A percentile compares a stretch with the other conserved stretches of the same genome.
phyloP scores from a whole-genome alignment of 768 basidiomycete species.

The Suillus tomentosus region DNA sequence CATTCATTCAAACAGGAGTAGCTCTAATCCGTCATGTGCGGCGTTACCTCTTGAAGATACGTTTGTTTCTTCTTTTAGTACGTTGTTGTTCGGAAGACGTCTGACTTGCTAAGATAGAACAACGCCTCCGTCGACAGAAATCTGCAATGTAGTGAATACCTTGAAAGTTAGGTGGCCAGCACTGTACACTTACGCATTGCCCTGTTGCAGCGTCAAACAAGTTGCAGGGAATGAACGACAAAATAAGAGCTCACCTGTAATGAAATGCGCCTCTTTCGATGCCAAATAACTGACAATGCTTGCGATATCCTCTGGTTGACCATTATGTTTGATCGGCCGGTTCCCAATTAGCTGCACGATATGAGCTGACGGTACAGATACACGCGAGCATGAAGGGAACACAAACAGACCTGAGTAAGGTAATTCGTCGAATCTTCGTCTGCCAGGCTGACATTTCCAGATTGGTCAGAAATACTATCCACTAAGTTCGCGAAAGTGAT shows the following conservation, averaged over 20 bases:
- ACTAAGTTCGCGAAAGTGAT: not conserved
- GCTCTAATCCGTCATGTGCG: not conserved
- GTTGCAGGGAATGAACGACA: not conserved
- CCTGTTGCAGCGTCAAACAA: conserved; percentile 2
- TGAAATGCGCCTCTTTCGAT: conserved; percentile 28
- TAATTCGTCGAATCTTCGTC: conserved; percentile 6
- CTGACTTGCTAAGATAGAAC: not conserved
- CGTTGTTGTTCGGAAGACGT: not conserved
- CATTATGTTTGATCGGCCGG: conserved; percentile 9
- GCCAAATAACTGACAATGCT: conserved; percentile 29
- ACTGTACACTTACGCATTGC: conserved; percentile 18
- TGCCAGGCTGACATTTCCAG: not conserved
- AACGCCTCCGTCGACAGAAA: conserved; percentile 8
- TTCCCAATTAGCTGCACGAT: conserved; percentile 23
- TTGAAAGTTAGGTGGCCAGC: not conserved
- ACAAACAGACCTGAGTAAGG: not conserved
- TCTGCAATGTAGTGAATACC: not conserved
- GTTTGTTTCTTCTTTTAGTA: not conserved
- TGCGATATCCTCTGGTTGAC: conserved; percentile 25
- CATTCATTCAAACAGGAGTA: not conserved
- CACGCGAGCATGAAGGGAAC: not conserved
- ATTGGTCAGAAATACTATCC: conserved; percentile 5
- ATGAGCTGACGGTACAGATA: conserved; percentile 4
- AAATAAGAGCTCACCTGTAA: conserved; percentile 25
- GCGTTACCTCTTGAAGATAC: not conserved